Evolutionary conservation across 116 monocot genomes (phyloP), one percentile per base, ranked within the genome.

Genomic region (Cymodocea nodosa): DNA sequence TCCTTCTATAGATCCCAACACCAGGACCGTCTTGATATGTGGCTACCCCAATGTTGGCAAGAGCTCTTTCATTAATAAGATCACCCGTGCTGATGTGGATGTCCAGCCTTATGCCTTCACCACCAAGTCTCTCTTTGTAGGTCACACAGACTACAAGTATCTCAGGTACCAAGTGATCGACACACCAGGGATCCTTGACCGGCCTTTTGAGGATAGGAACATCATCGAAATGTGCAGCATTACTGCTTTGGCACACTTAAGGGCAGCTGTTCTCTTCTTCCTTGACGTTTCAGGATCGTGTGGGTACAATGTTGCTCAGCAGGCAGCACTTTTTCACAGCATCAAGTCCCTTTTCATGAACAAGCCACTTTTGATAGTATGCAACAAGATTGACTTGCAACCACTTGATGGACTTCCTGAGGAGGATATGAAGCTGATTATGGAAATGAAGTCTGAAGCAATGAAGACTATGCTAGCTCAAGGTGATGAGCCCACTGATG

Each of bases 141-240:
- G 88, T 10, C 88, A 88, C 72, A 84, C 88, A 2, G 88, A 88
- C 50, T 88, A 88, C 77, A 88, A 88, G 75, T 88, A 88, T 60
- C 72, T 88, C 11, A 79, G 88, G 17, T 88, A 88, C 66, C 88
- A 84, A 51, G 88, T 88, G 54, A 88, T 87, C 15, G 88, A 88
- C 60, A 88, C 88, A 44, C 84, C 88, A 6, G 88, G 88, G 15
- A 79, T 88, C 60, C 62, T 88, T 15, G 84, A 88, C 34, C 84
- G 84, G 8, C 88, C 88, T 15, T 81, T 88, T 61, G 84, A 88
- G 72, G 88, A 84, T 56, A 73, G 84, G 23, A 88, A 88, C 54
- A 88, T 84, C 50, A 88, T 88, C 1, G 88, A 88, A 66, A 88
- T 88, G 88, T 88, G 88, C 77, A 88, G 84, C 60, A 84, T 88